Evolutionary conservation across 257 asterid genomes (phyloP).

Genomic region (Cynanchum wilfordii): DNA sequence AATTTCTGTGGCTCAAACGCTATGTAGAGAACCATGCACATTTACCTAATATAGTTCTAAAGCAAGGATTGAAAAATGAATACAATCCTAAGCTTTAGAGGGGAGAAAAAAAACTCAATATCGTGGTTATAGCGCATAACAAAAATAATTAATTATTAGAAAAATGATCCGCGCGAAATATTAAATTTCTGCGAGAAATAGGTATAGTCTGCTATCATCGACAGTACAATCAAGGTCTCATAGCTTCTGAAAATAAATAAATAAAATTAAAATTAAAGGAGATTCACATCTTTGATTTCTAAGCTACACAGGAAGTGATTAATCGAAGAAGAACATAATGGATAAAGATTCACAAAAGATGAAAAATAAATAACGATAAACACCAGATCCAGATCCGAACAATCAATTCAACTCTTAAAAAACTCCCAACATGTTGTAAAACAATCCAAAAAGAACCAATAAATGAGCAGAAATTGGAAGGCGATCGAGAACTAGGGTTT

Average conservation of each 20-base stretch:
- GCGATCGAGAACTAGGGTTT: not conserved
- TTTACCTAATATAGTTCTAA: no score
- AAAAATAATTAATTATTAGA: not conserved
- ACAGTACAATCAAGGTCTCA: not conserved
- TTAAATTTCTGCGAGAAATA: not conserved
- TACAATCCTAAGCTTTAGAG: not conserved
- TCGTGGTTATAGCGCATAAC: no score
- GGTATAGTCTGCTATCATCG: not conserved
- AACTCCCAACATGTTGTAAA: not conserved
- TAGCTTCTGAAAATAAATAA: not conserved
- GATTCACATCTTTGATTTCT: not conserved
- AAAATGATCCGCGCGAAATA: not conserved
- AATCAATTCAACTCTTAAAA: not conserved
- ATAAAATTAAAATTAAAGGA: not conserved
- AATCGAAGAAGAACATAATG: not conserved
- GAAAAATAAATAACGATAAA: not conserved
- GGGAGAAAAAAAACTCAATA: not conserved
- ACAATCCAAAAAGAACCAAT: not conserved
- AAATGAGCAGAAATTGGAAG: not conserved
- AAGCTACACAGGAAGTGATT: not conserved
- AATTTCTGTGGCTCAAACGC: not conserved
- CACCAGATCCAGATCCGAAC: not conserved
- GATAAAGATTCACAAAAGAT: not conserved
- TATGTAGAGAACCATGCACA: no score
- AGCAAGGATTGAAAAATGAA: no score